phyloP scores from a whole-genome alignment of 768 basidiomycete species.

The Hortiboletus flavorubellus region DNA sequence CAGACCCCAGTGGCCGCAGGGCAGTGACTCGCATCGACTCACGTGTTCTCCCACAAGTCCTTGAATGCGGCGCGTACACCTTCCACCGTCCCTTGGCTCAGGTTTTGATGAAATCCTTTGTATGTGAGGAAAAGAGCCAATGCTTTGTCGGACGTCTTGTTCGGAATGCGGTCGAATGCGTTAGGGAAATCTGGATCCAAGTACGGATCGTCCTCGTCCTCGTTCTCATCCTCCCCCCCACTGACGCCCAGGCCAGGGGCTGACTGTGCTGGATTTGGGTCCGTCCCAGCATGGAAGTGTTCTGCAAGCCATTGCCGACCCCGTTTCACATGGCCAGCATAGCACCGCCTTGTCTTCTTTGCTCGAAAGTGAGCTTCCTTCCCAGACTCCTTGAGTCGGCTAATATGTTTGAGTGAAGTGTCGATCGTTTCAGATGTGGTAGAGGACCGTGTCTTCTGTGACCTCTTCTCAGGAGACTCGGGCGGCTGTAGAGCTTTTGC shows the following conservation, averaged over 20 bases:
- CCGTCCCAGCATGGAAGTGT: no score
- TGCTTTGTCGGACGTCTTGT: not conserved
- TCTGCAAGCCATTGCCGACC: not conserved
- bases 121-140: not conserved
- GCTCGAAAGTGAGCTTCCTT: conserved; percentile 3
- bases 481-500: no score
- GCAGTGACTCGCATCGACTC: not conserved
- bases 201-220: not conserved
- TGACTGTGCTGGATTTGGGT: no score
- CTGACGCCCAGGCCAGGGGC: no score
- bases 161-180: not conserved
- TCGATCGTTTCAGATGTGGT: no score
- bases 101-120: not conserved
- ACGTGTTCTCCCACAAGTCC: not conserved
- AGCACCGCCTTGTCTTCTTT: not conserved
- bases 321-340: not conserved
- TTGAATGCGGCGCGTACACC: conserved; percentile 5
- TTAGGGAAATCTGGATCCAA: not conserved
- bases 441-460: no score
- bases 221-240: no score
- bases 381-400: not conserved
- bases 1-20: no score
- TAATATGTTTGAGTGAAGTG: no score
- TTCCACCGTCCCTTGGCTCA: not conserved
- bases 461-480: not conserved